Evolutionary conservation across 2,329 filamentous ascomycete species (phyloP).

Genomic region (Pseudogymnoascus sp.): DNA sequence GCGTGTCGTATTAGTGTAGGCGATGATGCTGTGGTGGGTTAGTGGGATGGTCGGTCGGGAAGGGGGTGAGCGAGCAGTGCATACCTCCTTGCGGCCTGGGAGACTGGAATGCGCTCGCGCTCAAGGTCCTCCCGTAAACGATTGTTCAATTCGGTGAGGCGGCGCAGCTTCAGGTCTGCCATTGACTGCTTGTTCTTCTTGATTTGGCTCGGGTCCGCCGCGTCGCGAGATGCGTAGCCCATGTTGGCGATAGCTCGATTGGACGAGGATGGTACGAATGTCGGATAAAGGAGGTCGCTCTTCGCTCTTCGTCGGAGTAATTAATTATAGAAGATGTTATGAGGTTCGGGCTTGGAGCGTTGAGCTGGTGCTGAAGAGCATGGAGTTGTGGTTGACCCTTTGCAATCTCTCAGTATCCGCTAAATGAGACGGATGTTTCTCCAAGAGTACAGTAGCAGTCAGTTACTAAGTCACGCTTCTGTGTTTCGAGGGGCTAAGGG

Average conservation of each 20-base stretch:
- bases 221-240: slow-evolving; percentile 58
- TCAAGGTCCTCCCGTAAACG: slow-evolving; percentile 93
- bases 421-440: background rate
- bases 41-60: slow-evolving; percentile 12
- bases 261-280: background rate
- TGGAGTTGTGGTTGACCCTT: background rate
- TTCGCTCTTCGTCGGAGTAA: background rate
- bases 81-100: slow-evolving; percentile 82
- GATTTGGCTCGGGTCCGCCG: slow-evolving; percentile 59
- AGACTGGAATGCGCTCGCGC: slow-evolving; percentile 89
- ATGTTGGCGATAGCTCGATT: background rate
- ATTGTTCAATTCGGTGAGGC: slow-evolving; percentile 94
- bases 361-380: background rate
- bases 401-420: background rate
- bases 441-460: no score
- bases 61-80: slow-evolving; percentile 22
- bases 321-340: background rate
- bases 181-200: slow-evolving; percentile 98
- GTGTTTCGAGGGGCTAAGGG: background rate
- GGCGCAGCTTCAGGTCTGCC: slow-evolving; percentile 94
- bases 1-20: slow-evolving; percentile 94
- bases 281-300: background rate
- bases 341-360: background rate
- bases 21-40: slow-evolving; percentile 67
- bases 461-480: background rate